These are phyloP conservation scores for Gossypium sturtianum DNA, from an alignment of 345 rosid species.

Conservation along the genomic window DNA sequence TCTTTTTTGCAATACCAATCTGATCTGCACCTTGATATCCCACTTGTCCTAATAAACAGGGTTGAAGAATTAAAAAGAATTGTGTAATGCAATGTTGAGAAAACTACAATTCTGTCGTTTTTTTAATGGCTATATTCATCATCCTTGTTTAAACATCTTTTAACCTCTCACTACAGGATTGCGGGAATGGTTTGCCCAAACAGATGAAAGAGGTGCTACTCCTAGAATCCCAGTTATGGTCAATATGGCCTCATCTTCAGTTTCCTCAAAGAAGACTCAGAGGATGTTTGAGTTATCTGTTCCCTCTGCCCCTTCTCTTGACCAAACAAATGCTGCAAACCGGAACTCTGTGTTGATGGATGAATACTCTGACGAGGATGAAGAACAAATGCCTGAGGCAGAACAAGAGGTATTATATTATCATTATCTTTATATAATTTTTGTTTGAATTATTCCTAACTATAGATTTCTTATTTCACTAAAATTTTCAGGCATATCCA, in stretches of 20 bases:
- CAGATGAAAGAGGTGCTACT: slow-evolving; percentile 87
- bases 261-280: slow-evolving; percentile 42
- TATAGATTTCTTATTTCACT: slow-evolving; percentile 1
- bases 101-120: not conserved
- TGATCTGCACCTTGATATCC: not conserved
- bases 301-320: slow-evolving; percentile 49
- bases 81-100: not conserved
- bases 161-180: slow-evolving; percentile 46
- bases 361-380: slow-evolving; percentile 93
- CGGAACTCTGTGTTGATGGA: slow-evolving; percentile 74
- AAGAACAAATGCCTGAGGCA: slow-evolving; percentile 83
- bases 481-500: slow-evolving; percentile 43
- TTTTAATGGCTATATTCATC: not conserved
- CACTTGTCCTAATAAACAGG: not conserved
- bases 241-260: slow-evolving; percentile 84
- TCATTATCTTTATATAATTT: not conserved
- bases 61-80: not conserved
- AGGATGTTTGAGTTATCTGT: slow-evolving; percentile 44
- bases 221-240: slow-evolving; percentile 97
- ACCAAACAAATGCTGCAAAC: slow-evolving; percentile 55
- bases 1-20: not conserved
- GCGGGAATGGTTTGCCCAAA: slow-evolving; percentile 96
- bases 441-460: not conserved
- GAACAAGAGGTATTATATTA: slow-evolving; percentile 68
- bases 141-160: not conserved